These are phyloP conservation scores for Cutaneotrichosporon dermatis DNA, from an alignment of 1,284 basidiomycete species.

Conservation along the genomic window DNA sequence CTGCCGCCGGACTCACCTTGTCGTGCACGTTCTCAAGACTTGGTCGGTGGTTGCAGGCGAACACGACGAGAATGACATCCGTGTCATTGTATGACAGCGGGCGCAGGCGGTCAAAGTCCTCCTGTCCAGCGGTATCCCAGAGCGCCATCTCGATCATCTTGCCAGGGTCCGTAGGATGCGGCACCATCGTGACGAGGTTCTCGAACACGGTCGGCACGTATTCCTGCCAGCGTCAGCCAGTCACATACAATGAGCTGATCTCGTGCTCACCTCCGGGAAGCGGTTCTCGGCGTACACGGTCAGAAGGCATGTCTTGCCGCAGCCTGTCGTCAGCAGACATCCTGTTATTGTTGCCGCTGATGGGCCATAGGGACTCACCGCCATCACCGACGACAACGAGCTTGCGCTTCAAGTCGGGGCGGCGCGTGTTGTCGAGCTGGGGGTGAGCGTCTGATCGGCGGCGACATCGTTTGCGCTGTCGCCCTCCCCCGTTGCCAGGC, in stretches of 20 bases:
- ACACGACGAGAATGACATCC: conserved; percentile 94
- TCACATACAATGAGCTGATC: neutral
- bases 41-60: conserved; percentile 94
- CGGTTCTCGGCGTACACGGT: conserved; percentile 83
- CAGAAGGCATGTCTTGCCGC: conserved; percentile 57
- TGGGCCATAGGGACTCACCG: conserved; percentile 26
- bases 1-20: conserved; percentile 51
- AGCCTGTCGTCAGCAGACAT: conserved; percentile 45
- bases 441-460: no score
- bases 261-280: conserved; percentile 78
- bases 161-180: conserved; percentile 63
- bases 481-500: no score
- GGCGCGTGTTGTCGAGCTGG: conserved; percentile 10
- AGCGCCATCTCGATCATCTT: conserved; percentile 90
- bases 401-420: conserved; percentile 80
- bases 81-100: conserved; percentile 94
- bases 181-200: conserved; percentile 88
- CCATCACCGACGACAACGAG: conserved; percentile 70
- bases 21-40: conserved; percentile 91
- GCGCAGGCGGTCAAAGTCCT: conserved; percentile 92
- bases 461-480: no score
- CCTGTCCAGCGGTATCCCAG: conserved; percentile 98
- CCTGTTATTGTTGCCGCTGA: no score
- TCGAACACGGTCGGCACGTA: conserved; percentile 99
- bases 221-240: conserved; percentile 55